A percentile compares a stretch with the other conserved stretches of the same genome.
These are phyloP conservation scores for Chrysanthemum makinoi DNA, from an alignment of 129 eudicot genomes.

Conservation along the genomic window DNA sequence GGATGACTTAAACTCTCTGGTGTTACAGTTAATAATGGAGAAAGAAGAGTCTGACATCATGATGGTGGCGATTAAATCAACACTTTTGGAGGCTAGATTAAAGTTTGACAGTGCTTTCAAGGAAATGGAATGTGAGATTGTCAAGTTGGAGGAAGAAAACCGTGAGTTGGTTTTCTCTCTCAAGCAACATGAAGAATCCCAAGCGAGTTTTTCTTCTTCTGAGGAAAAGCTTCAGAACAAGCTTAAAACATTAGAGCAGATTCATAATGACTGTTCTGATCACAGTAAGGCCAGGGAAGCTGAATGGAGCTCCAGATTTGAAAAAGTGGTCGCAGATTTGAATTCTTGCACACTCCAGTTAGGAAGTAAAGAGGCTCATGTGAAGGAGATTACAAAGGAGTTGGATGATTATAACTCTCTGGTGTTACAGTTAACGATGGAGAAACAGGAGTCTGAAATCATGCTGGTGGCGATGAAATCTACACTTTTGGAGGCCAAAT, in stretches of 20 bases:
- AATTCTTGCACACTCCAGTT: conserved; percentile 32
- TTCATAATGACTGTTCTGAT: conserved; percentile 20
- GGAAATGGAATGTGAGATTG: conserved; percentile 55
- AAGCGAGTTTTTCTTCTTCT: no score
- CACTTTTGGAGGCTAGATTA: conserved; percentile 38
- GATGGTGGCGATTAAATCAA: conserved; percentile 53
- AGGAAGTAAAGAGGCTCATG: conserved; percentile 29
- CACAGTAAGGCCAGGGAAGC: conserved; percentile 40
- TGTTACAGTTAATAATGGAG: conserved; percentile 43
- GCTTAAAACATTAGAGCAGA: conserved; percentile 38
- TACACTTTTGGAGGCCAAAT: conserved; percentile 42
- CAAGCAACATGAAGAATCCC: neutral
- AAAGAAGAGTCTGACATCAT: conserved; percentile 58
- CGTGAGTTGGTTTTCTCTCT: conserved; percentile 30
- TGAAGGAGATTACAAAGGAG: conserved; percentile 39
- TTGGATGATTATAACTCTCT: conserved; percentile 41
- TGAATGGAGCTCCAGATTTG: conserved; percentile 53
- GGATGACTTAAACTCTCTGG: conserved; percentile 38
- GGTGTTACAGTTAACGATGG: conserved; percentile 40
- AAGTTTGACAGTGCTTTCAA: conserved; percentile 38
- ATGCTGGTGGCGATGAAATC: conserved; percentile 56
- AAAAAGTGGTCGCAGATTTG: conserved; percentile 40
- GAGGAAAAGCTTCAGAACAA: no score
- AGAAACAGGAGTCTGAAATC: conserved; percentile 56
- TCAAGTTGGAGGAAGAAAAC: conserved; percentile 51